Evolutionary conservation across 2,329 filamentous ascomycete species (phyloP).

Genomic region (Ascochyta viciae-villosae): DNA sequence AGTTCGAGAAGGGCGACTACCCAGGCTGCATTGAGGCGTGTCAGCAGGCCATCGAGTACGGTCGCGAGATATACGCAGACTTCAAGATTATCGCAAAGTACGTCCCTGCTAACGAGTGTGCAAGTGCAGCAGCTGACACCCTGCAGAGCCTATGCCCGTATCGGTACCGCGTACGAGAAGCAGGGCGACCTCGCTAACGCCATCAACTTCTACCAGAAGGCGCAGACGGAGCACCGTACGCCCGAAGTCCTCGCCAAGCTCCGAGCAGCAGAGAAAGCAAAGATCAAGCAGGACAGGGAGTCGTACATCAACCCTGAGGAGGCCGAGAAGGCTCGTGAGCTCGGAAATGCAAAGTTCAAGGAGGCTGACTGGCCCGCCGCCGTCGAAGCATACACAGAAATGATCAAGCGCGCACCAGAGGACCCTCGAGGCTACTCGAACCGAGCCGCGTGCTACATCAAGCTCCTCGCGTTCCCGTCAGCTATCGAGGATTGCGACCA

Average conservation of each 20-base stretch:
- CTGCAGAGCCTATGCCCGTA: conserved; percentile 80
- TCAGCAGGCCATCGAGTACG: conserved; percentile 87
- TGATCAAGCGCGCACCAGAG: conserved; percentile 93
- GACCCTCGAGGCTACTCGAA: conserved; percentile 97
- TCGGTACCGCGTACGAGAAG: conserved; percentile 94
- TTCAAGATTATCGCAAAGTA: conserved; percentile 98
- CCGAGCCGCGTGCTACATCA: conserved; percentile 94
- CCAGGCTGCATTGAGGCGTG: conserved; percentile 86
- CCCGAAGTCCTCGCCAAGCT: conserved; percentile 94
- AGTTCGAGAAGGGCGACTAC: conserved; percentile 96
- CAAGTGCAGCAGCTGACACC: conserved; percentile 15
- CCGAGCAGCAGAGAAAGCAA: conserved; percentile 85
- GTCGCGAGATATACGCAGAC: conserved; percentile 87
- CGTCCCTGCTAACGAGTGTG: conserved; percentile 19
- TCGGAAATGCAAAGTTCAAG: conserved; percentile 97
- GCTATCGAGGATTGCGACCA: conserved; percentile 91
- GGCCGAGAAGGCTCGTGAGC: conserved; percentile 92
- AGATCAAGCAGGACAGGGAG: conserved; percentile 74
- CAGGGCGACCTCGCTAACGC: conserved; percentile 79
- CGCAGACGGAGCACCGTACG: conserved; percentile 94
- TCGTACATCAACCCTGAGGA: conserved; percentile 90
- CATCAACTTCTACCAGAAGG: conserved; percentile 89
- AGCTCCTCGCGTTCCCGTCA: conserved; percentile 93
- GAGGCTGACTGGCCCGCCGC: conserved; percentile 93
- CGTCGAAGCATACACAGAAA: conserved; percentile 92